These are phyloP conservation scores for Ramalina peruviana DNA, from an alignment of 495 filamentous ascomycete genomes.

Conservation along the genomic window DNA sequence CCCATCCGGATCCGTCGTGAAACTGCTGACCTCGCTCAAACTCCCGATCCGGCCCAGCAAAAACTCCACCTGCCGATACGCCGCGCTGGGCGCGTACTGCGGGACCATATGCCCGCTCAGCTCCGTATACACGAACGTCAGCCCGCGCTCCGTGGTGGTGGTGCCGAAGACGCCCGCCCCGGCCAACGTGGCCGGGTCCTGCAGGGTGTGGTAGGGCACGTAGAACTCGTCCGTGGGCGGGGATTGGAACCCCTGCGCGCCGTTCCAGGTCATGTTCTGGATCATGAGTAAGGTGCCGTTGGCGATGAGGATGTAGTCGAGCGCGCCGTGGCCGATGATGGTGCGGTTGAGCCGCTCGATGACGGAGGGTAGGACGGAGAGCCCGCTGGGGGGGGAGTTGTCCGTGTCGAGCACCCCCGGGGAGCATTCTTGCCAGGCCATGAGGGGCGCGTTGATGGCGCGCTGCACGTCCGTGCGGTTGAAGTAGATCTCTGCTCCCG, in stretches of 20 bases:
- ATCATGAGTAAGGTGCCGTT: conserved; percentile 49
- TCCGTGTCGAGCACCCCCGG: conserved; percentile 20
- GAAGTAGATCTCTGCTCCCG: conserved; percentile 39
- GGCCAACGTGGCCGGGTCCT: conserved; percentile 19
- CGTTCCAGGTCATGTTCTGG: conserved; percentile 59
- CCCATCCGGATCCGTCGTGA: conserved; percentile 10
- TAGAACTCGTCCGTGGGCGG: conserved; percentile 26
- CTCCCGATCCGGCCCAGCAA: conserved; percentile 33
- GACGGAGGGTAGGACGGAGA: conserved; percentile 41
- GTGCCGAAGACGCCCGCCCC: conserved; percentile 34
- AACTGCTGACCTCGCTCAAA: conserved; percentile 7
- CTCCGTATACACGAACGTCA: conserved; percentile 30
- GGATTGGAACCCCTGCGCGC: conserved; percentile 42
- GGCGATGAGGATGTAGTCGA: conserved; percentile 44
- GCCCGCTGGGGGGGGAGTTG: conserved; percentile 8
- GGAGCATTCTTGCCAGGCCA: conserved; percentile 31
- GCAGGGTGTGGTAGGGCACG: conserved; percentile 35
- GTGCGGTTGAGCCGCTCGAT: conserved; percentile 48
- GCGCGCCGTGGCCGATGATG: conserved; percentile 43
- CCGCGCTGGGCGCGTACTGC: conserved; percentile 32
- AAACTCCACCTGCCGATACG: conserved; percentile 43
- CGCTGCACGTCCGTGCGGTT: conserved; percentile 41
- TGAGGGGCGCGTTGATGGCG: conserved; percentile 41
- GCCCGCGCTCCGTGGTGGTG: conserved; percentile 36
- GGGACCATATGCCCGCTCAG: conserved; percentile 23